Evolutionary conservation across 164 flowering plant genomes (phyloP).

Genomic region (Liriodendron chinense): DNA sequence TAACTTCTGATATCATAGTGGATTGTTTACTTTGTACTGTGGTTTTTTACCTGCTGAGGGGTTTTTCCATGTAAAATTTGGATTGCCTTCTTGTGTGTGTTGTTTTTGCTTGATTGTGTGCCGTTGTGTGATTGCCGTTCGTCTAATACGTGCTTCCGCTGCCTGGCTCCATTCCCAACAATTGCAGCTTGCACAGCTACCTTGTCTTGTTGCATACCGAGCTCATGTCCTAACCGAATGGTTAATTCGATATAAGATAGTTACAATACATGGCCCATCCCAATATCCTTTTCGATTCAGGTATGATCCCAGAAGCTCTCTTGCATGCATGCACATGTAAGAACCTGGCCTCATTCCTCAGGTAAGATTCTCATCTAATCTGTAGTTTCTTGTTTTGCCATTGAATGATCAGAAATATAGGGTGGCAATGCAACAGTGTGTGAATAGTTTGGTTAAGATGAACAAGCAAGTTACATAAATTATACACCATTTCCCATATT

Average conservation of each 20-base stretch:
- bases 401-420: not conserved
- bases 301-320: conserved; percentile 83
- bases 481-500: not conserved
- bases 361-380: conserved; percentile 31
- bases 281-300: conserved; percentile 74
- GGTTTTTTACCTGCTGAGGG: too few relatives aligned
- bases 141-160: too few relatives aligned
- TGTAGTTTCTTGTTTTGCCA: not conserved
- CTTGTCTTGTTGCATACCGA: conserved; percentile 83
- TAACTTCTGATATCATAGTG: too few relatives aligned
- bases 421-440: not conserved
- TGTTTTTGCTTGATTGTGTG: too few relatives aligned
- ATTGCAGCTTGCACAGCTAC: conserved; percentile 88
- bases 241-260: conserved; percentile 69
- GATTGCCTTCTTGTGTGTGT: too few relatives aligned
- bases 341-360: conserved; percentile 48
- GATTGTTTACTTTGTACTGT: too few relatives aligned
- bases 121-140: too few relatives aligned
- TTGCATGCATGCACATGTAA: conserved; percentile 63
- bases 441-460: not conserved
- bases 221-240: conserved; percentile 85
- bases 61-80: too few relatives aligned
- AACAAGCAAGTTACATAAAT: not conserved
- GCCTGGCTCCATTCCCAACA: too few relatives aligned
- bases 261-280: conserved; percentile 79